Percentiles rank a stretch among this genome's conserved stretches.
Conservation (phyloP, 805 yeast genomes). For the Candida qinlingensis region DNA sequence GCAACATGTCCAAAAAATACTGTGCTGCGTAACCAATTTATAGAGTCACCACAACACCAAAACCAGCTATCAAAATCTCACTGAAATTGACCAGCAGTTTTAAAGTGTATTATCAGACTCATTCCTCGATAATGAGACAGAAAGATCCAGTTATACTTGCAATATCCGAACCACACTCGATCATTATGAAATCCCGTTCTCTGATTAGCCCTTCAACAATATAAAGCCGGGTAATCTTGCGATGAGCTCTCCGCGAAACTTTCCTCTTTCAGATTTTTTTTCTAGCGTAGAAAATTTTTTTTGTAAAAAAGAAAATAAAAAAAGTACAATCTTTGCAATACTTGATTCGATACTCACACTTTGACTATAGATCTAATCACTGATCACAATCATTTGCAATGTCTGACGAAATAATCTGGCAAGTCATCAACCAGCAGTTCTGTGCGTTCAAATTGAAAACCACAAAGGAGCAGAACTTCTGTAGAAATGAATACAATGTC, state of each 20-base stretch:
- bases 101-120: too few species aligned
- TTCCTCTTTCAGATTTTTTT: not conserved
- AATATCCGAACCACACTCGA: not conserved
- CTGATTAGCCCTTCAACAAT: not conserved
- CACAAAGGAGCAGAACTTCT: slow-evolving; percentile 83
- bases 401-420: slow-evolving; percentile 77
- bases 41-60: too few species aligned
- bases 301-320: not conserved
- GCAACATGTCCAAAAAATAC: too few species aligned
- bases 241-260: slow-evolving; percentile 6
- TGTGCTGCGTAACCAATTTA: not conserved
- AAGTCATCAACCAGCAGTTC: slow-evolving; percentile 89
- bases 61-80: too few species aligned
- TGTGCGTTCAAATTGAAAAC: slow-evolving; percentile 93
- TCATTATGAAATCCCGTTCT: not conserved
- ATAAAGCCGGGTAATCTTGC: slow-evolving; percentile 1
- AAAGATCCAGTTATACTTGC: not conserved
- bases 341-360: too few species aligned
- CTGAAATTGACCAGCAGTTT: too few species aligned
- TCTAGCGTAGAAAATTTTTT: slow-evolving; percentile 1
- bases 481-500: slow-evolving; percentile 94
- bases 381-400: not conserved
- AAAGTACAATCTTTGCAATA: not conserved
- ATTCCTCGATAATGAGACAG: too few species aligned
- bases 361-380: not conserved